Evolutionary conservation across 805 yeast genomes (phyloP).

Genomic region (Candida maltosa): DNA sequence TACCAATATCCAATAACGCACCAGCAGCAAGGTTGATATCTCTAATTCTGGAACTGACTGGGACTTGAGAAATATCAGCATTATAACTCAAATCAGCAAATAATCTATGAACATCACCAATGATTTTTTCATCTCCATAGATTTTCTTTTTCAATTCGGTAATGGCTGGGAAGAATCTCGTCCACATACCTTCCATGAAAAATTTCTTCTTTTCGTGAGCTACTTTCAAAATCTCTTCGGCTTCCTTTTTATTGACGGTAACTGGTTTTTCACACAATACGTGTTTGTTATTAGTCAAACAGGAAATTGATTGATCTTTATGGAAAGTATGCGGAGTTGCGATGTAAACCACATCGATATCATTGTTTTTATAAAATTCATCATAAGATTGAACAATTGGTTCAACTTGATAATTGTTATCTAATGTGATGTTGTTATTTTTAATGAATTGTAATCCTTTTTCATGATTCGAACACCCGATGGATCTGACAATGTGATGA

Average conservation of each 20-base stretch:
- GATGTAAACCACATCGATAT: slow-evolving; percentile 49
- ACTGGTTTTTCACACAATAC: slow-evolving; percentile 57
- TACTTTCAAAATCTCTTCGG: slow-evolving; percentile 35
- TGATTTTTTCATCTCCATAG: slow-evolving; percentile 35
- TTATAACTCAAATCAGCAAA: slow-evolving; percentile 40
- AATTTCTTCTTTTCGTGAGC: slow-evolving; percentile 44
- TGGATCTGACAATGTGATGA: slow-evolving; percentile 31
- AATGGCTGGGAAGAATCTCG: slow-evolving; percentile 50
- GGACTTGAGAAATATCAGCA: slow-evolving; percentile 28
- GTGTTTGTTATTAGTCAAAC: slow-evolving; percentile 44
- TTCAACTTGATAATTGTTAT: slow-evolving; percentile 23
- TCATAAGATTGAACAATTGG: slow-evolving; percentile 33
- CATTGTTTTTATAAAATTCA: slow-evolving; percentile 39
- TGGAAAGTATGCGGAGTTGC: slow-evolving; percentile 56
- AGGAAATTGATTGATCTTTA: slow-evolving; percentile 40
- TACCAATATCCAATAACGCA: slow-evolving; percentile 53
- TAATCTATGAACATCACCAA: slow-evolving; percentile 48
- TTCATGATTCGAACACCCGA: slow-evolving; percentile 35
- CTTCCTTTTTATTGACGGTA: slow-evolving; percentile 45
- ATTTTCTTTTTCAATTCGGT: slow-evolving; percentile 26
- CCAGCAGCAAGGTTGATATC: slow-evolving; percentile 53
- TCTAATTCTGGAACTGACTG: slow-evolving; percentile 33
- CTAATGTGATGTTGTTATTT: slow-evolving; percentile 11
- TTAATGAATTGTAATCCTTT: slow-evolving; percentile 35
- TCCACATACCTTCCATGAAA: slow-evolving; percentile 62